These are phyloP conservation scores for Penstemon newberryi DNA, from an alignment of 257 asterid genomes.

Conservation along the genomic window DNA sequence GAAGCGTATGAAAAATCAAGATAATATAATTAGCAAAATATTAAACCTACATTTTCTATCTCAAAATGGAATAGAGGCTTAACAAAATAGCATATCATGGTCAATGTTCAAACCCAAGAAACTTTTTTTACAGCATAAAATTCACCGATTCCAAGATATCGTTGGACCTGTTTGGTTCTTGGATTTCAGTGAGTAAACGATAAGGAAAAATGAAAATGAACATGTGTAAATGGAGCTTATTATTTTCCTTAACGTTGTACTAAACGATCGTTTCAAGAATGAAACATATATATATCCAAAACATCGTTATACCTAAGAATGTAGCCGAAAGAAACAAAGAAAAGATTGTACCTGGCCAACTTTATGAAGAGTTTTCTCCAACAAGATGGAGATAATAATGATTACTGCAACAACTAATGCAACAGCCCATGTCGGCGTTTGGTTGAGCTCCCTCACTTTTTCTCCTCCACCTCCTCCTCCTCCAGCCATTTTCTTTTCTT, in stretches of 20 bases:
- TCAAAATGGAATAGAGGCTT: no score
- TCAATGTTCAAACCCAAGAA: background rate
- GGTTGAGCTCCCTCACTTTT: conserved; percentile 46
- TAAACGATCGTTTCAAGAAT: no score
- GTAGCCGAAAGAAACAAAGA: background rate
- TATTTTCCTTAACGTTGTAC: no score
- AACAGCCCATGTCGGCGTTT: conserved; percentile 85
- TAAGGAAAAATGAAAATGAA: background rate
- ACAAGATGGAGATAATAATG: conserved; percentile 52
- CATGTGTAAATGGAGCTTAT: no score
- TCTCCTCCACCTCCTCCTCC: conserved; percentile 41
- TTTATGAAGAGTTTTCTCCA: conserved; percentile 64
- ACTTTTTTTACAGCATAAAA: background rate
- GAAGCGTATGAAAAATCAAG: background rate
- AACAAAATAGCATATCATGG: background rate
- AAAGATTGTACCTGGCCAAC: conserved; percentile 42
- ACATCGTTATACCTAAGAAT: no score
- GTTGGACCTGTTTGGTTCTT: background rate
- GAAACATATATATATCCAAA: no score
- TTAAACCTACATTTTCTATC: background rate
- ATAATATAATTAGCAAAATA: background rate
- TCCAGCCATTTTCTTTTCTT: conserved; percentile 36
- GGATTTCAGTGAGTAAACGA: background rate
- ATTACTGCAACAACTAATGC: conserved; percentile 64
- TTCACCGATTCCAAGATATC: background rate